Base-by-base conservation (phyloP, 73 alveolate species). In the Stentor roeselii region DNA sequence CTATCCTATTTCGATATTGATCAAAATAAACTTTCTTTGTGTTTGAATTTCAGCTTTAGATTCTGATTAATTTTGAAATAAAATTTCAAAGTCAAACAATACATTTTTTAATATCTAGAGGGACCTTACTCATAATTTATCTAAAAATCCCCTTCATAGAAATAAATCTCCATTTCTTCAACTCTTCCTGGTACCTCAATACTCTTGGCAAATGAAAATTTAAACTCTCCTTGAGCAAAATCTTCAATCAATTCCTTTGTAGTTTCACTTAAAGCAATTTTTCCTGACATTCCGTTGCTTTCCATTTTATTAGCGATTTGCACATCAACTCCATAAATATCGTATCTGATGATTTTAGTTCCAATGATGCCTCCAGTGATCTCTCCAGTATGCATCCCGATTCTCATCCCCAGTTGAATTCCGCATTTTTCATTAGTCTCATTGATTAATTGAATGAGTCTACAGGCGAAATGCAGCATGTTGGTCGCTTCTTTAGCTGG, bases 401-500 rank as follows among this genome's bases (percentile, higher is more conserved):
- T 95, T 83, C 99, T 90, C 99, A 95, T 95, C 60, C 91, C 92
- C 36, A 95, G 91, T n/a, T 41, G 75, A 75, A 97, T 59, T 75
- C 78, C 75, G 84, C 90, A 76, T 90, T 93, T 39, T 15, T 35
- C 27, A 82, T 89, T n/a, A 90, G 90, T 86, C 98, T 90, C 97
- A 60, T 94, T 85, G 4, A 97, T 97, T 3, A 95, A 91, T 60
- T 95, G 96, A n/a, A 97, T 93, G 98, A 97, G 94, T 59, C 91
- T 93, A 84, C 92, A 92, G 59, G 99, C 99, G 88, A 96, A 92
- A 58, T 91, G 87, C 50, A 97, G 91, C 3, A 97, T 97, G 85
- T 94, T 97, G 60, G 82, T 83, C 6, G 99, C 99, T 83, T 97
- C 99, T 87, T 96, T 93, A 50, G 90, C 94, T 40, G 92, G 94